Evolutionary conservation across 768 basidiomycete species (phyloP).

Genomic region (Sutorius australiensis): DNA sequence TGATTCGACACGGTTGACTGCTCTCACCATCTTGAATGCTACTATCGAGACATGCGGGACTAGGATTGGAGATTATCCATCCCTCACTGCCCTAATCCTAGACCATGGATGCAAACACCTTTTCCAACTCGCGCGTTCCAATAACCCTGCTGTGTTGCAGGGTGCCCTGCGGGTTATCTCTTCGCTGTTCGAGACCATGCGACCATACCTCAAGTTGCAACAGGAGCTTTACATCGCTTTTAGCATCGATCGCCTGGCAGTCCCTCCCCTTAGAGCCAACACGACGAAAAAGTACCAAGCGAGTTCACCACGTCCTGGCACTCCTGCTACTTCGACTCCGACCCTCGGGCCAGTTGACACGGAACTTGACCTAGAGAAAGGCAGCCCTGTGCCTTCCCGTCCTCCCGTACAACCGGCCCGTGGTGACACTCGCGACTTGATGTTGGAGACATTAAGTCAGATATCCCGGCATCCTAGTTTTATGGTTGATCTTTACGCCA

Average conservation of each 20-base stretch:
- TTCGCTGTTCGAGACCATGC: slow-evolving; percentile 85
- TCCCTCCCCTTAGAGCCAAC: slow-evolving; percentile 38
- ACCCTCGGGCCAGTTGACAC: slow-evolving; percentile 36
- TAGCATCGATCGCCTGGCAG: slow-evolving; percentile 84
- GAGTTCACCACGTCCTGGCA: slow-evolving; percentile 51
- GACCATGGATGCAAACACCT: slow-evolving; percentile 95
- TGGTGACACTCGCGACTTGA: slow-evolving; percentile 83
- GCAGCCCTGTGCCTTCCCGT: slow-evolving; percentile 48
- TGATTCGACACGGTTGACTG: slow-evolving; percentile 88
- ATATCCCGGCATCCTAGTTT: slow-evolving; percentile 82
- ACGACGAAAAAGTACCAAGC: slow-evolving; percentile 33
- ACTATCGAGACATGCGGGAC: slow-evolving; percentile 83
- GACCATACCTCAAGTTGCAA: slow-evolving; percentile 83
- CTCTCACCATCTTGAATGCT: slow-evolving; percentile 81
- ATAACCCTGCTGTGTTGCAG: slow-evolving; percentile 76
- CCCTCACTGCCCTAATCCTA: slow-evolving; percentile 69
- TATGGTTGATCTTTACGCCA: slow-evolving; percentile 93
- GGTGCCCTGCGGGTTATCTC: slow-evolving; percentile 80
- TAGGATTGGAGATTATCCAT: slow-evolving; percentile 72
- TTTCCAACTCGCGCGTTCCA: slow-evolving; percentile 93
- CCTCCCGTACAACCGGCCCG: slow-evolving; percentile 70
- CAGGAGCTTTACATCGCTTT: slow-evolving; percentile 95
- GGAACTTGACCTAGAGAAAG: slow-evolving; percentile 46
- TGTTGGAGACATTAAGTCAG: slow-evolving; percentile 82
- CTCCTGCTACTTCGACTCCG: slow-evolving; percentile 46